Percentiles rank a stretch among this genome's conserved stretches.
phyloP scores from a whole-genome alignment of 495 filamentous ascomycete species.

The Aspergillus egyptiacus region DNA sequence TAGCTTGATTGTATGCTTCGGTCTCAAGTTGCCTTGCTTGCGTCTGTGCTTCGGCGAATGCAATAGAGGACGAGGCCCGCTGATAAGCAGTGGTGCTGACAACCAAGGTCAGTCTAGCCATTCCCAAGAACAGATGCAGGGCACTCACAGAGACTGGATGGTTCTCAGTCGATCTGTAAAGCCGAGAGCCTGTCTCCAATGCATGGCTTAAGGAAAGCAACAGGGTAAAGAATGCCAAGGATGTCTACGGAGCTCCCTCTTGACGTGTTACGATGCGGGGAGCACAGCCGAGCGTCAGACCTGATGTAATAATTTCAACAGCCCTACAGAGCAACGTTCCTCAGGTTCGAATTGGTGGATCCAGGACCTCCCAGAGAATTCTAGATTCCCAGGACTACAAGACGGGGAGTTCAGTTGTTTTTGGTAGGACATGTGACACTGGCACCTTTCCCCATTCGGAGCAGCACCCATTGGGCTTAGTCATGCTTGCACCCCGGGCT shows the following conservation, averaged over 20 bases:
- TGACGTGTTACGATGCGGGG: no score
- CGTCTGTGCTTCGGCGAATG: conserved; percentile 38
- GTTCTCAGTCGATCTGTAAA: conserved; percentile 48
- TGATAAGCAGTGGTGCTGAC: conserved; percentile 44
- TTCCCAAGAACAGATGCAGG: not conserved
- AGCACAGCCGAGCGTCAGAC: no score
- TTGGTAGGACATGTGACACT: not conserved
- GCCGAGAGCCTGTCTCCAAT: conserved; percentile 36
- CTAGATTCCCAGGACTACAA: no score
- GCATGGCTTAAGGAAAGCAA: conserved; percentile 20
- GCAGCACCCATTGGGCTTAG: conserved; percentile 6
- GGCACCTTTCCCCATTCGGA: not conserved
- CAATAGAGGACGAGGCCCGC: conserved; percentile 29
- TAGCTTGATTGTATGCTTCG: conserved; percentile 36
- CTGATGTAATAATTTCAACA: no score
- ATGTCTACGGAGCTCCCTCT: no score
- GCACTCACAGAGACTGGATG: conserved; percentile 43
- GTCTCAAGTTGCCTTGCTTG: conserved; percentile 36
- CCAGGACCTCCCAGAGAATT: no score
- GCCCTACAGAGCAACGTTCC: no score
- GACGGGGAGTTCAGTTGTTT: no score
- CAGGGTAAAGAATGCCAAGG: not conserved
- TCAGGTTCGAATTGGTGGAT: no score
- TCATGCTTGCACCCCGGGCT: conserved; percentile 13
- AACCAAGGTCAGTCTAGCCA: not conserved